Base-by-base conservation (phyloP, 176 grass and related monocot genomes). In the Urochloa ruziziensis region DNA sequence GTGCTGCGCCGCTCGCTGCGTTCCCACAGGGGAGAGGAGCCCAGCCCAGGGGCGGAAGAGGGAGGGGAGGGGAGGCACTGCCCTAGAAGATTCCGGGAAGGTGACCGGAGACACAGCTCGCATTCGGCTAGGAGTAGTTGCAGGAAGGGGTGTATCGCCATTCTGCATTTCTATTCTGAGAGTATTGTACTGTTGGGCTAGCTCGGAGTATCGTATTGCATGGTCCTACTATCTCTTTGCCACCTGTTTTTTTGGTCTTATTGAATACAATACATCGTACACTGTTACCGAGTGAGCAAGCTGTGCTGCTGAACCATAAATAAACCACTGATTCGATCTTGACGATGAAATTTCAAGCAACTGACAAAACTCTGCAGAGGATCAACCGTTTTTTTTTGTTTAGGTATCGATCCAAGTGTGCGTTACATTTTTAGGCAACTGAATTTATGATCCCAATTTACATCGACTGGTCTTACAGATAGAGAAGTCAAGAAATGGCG, bases 51-150 rank as follows among this genome's bases (percentile, higher is more conserved):
- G 39, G 39, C 9, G 67, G 39, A n/a, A 17, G 42, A 16, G 46
- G 14, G 23, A 23, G 7, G 3, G 34, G 18, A 19, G 39, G 14
- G 11, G 36, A 46, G 82, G 62, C 27, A 36, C 49, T 79, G 62
- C 74, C 84, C 84, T 84, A 91, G 89, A 87, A 91, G 89, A 87
- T 91, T 87, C 89, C 51, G 62, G 51, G 80, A 91, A 75, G 89
- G 80, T 74, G 84, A 69, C 80, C 47, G 4, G 44, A 3, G 37
- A 15, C 25, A 48, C 42, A 21, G 30, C 10, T 36, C 48, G 48
- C 24, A 8, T 46, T 34, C 43, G 43, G 14, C 1, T 48, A 6
- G 39, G 16, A 43, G 35, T 49, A 30, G 35, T 70, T 16, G 36
- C 37, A 15, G 25, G n/a, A 29, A 62, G 28, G 1, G 43, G 68